Base-by-base conservation (phyloP, 2,329 filamentous ascomycete species). In the Ophiostoma himal-ulmi region DNA sequence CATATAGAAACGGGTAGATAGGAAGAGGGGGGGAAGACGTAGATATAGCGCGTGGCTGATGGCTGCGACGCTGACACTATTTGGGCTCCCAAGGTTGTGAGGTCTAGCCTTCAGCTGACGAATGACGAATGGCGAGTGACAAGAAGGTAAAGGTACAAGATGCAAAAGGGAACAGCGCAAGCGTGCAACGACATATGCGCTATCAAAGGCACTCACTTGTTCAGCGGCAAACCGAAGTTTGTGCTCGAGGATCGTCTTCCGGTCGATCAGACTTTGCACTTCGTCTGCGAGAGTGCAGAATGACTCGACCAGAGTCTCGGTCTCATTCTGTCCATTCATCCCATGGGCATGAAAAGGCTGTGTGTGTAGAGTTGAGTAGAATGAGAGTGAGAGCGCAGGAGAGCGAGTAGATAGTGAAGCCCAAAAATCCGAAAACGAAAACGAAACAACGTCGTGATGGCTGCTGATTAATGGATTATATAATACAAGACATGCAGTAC, bases 141-240 rank as follows among this genome's bases (percentile, higher is more conserved):
- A 30, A 30, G 30, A 4, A 60, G 67, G 69, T 66, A 66, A 52
- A 20, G 17, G 22, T 20, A 52, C 41, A 68, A 64, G 26, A 34
- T 62, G 57, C 57, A 62, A 68, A 68, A 69, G 67, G 30, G 14
- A 48, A 48, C 5, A 57, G 11, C 8, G 22, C 52, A 30, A 44
- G 39, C 7, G 52, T 26, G 44, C n/a, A 57, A 22, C 10, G 7
- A 11, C 4, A 14, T 62, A 41, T n/a, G 36, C 2, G 30, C 14
- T 37, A 48, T 69, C 62, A 67, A 69, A 66, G 69, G 41, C 36
- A 60, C 84, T 78, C 83, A 89, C 88, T 83, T 89, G 87, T 77
- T 89, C 86, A 75, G 89, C 87, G 41, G 87, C 87, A 79, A 86
- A 89, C 69, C 86, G 83, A 74, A 89, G 81, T 79, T 90, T 90